Evolutionary conservation across 2,329 filamentous ascomycete species (phyloP).

Genomic region (Balansia obtecta): DNA sequence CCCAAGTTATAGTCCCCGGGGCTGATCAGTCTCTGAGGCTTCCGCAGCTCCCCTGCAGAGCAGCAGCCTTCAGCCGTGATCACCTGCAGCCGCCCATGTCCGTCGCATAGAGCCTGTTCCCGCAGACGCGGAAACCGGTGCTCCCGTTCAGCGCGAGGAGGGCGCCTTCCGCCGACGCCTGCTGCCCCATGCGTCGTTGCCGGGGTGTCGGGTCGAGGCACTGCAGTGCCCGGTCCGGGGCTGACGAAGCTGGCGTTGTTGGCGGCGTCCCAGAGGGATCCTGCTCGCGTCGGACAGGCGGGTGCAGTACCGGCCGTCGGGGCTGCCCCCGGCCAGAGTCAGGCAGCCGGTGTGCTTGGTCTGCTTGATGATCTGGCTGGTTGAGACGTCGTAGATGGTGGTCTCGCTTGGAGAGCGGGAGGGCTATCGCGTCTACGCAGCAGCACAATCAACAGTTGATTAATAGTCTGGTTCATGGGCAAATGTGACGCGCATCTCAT

Average conservation of each 20-base stretch:
- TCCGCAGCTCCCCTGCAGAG: slow-evolving; percentile 16
- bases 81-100: slow-evolving; percentile 13
- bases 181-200: slow-evolving; percentile 15
- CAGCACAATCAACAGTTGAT: background rate
- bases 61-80: slow-evolving; percentile 13
- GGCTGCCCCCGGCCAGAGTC: slow-evolving; percentile 13
- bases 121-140: slow-evolving; percentile 16
- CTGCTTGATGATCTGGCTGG: slow-evolving; percentile 15
- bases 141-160: slow-evolving; percentile 15
- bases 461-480: background rate
- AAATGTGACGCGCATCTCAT: background rate
- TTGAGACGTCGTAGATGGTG: slow-evolving; percentile 15
- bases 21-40: background rate
- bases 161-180: slow-evolving; percentile 10
- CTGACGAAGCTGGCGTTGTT: slow-evolving; percentile 22
- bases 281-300: slow-evolving; percentile 13
- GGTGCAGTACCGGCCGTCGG: slow-evolving; percentile 20
- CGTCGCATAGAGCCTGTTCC: slow-evolving; percentile 14
- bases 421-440: slow-evolving; percentile 11
- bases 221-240: slow-evolving; percentile 14
- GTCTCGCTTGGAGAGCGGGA: slow-evolving; percentile 7
- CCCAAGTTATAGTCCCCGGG: too few relatives aligned
- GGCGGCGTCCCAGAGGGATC: slow-evolving; percentile 15
- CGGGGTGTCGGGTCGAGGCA: slow-evolving; percentile 21
- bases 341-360: slow-evolving; percentile 14